These are phyloP conservation scores for Debaryomyces fabryi DNA, from an alignment of 1,139 yeast species.

Conservation along the genomic window DNA sequence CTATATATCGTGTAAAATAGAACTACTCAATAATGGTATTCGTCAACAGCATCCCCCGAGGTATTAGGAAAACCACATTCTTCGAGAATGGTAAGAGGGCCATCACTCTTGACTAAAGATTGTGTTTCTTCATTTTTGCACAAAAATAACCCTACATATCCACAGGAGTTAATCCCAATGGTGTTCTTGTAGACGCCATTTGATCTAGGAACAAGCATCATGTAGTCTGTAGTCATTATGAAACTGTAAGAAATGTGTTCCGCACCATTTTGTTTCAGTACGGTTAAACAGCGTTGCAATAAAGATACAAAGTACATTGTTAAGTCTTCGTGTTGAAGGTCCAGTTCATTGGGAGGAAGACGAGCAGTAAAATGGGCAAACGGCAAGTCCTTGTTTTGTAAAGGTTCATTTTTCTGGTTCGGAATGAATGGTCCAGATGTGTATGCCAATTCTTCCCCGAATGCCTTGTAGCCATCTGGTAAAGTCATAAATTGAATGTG, in stretches of 20 bases:
- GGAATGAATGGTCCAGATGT: slow-evolving; percentile 58
- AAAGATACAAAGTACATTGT: slow-evolving; percentile 70
- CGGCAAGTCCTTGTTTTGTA: slow-evolving; percentile 62
- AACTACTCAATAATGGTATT: slow-evolving; percentile 36
- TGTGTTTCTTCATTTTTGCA: slow-evolving; percentile 67
- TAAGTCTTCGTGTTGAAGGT: slow-evolving; percentile 54
- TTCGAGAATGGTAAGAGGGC: slow-evolving; percentile 51
- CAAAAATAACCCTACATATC: slow-evolving; percentile 73
- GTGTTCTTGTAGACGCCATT: slow-evolving; percentile 37
- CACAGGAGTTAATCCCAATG: slow-evolving; percentile 77
- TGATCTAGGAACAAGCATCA: slow-evolving; percentile 84
- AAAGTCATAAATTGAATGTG: slow-evolving; percentile 84
- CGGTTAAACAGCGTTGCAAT: slow-evolving; percentile 69
- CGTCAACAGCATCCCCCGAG: slow-evolving; percentile 33
- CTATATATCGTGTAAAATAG: not conserved
- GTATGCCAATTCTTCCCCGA: slow-evolving; percentile 55
- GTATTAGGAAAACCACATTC: slow-evolving; percentile 70
- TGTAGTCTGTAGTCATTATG: slow-evolving; percentile 77
- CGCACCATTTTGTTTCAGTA: slow-evolving; percentile 55
- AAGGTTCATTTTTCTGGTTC: slow-evolving; percentile 54
- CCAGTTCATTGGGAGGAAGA: slow-evolving; percentile 47
- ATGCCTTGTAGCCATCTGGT: slow-evolving; percentile 60
- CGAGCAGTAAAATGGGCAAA: slow-evolving; percentile 83
- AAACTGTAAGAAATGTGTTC: slow-evolving; percentile 70
- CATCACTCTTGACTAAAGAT: slow-evolving; percentile 41